A percentile compares a stretch with the other conserved stretches of the same genome.
Conservation (phyloP, 192 early-diverging fungal genomes). For the Backusella psychrophila region DNA sequence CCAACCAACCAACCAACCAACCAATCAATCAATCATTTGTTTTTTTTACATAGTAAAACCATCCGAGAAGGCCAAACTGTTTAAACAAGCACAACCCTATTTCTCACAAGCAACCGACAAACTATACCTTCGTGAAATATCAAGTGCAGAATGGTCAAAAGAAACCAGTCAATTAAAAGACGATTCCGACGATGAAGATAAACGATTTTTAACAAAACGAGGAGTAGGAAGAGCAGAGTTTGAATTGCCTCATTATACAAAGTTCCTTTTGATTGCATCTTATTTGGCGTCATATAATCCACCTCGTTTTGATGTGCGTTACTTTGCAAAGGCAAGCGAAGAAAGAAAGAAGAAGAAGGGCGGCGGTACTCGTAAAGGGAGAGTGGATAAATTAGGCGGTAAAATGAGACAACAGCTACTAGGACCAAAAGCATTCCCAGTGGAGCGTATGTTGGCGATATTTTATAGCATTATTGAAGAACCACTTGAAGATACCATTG, state of each 20-base stretch:
- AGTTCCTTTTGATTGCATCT: conserved; percentile 85
- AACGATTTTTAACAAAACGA: background rate
- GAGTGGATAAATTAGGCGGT: conserved; percentile 44
- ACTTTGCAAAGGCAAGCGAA: conserved; percentile 69
- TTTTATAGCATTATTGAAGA: conserved; percentile 87
- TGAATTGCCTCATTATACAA: conserved; percentile 86
- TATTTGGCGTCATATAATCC: conserved; percentile 97
- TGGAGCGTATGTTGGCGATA: conserved; percentile 97
- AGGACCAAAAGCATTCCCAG: conserved; percentile 88
- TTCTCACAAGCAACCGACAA: conserved; percentile 82
- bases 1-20: no score
- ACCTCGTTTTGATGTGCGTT: conserved; percentile 75
- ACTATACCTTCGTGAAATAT: conserved; percentile 90
- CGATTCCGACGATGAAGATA: background rate
- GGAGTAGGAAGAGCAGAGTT: conserved; percentile 42
- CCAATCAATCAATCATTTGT: no score
- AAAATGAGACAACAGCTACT: conserved; percentile 79
- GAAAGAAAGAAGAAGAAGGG: conserved; percentile 32
- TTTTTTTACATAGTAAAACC: conserved; percentile 42
- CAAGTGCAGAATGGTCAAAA: conserved; percentile 77
- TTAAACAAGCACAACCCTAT: conserved; percentile 73
- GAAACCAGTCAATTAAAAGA: conserved; percentile 25
- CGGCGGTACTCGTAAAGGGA: conserved; percentile 40
- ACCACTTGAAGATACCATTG: conserved; percentile 68
- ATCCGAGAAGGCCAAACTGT: conserved; percentile 71